Conservation (phyloP, 2,329 filamentous ascomycete species). For the Tolypocladium tropicale region DNA sequence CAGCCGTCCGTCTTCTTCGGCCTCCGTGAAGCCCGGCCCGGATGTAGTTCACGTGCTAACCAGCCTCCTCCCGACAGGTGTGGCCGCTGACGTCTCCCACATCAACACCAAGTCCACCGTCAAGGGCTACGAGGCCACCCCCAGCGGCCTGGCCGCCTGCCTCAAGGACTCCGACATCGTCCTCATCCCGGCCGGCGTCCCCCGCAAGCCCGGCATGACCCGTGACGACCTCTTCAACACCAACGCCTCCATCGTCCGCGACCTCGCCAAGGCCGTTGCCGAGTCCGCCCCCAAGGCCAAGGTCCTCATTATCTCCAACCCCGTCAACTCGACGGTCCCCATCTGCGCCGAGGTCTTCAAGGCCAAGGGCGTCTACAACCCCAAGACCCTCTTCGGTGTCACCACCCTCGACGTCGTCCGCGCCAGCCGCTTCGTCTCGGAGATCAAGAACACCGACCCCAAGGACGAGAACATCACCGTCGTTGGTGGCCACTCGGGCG, state of each 20-base stretch:
- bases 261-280: constrained; percentile 91
- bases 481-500: constrained; percentile 92
- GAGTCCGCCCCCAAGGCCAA: constrained; percentile 85
- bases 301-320: constrained; percentile 96
- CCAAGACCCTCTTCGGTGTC: constrained; percentile 97
- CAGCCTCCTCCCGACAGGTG: constrained; percentile 56
- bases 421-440: constrained; percentile 92
- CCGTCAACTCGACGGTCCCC: constrained; percentile 98
- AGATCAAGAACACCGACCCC: constrained; percentile 86
- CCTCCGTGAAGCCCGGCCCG: not conserved
- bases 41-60: not conserved
- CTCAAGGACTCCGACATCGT: constrained; percentile 88
- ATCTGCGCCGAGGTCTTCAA: constrained; percentile 98
- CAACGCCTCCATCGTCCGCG: constrained; percentile 98
- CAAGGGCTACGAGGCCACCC: constrained; percentile 74
- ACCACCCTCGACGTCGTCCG: constrained; percentile 98
- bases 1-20: not conserved
- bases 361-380: constrained; percentile 91
- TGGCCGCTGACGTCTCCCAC: constrained; percentile 95
- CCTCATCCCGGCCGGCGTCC: constrained; percentile 95
- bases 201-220: constrained; percentile 99
- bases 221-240: constrained; percentile 99
- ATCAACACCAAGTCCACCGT: constrained; percentile 98
- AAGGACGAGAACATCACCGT: constrained; percentile 91
- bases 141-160: constrained; percentile 63